Evolutionary conservation across 2,329 filamentous ascomycete species (phyloP).

Genomic region (Exophiala mesophila): DNA sequence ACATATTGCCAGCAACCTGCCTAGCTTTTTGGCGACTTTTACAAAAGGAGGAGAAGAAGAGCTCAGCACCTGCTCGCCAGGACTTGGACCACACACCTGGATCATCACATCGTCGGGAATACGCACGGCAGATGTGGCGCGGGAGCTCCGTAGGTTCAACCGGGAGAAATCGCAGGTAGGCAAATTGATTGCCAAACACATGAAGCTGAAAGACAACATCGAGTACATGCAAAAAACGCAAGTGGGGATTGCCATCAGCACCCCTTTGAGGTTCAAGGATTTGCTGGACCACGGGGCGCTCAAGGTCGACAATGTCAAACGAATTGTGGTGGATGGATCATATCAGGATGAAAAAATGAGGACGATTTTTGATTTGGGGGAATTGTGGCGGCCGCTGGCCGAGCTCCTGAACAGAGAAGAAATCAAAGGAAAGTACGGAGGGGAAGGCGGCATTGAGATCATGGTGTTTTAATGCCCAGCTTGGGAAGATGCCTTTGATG

Average conservation of each 20-base stretch:
- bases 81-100: slow-evolving; percentile 76
- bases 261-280: slow-evolving; percentile 75
- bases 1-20: slow-evolving; percentile 66
- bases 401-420: slow-evolving; percentile 66
- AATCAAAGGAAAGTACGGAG: slow-evolving; percentile 39
- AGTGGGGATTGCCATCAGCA: slow-evolving; percentile 86
- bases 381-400: slow-evolving; percentile 76
- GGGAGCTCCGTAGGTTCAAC: slow-evolving; percentile 27
- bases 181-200: slow-evolving; percentile 97
- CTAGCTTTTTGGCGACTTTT: slow-evolving; percentile 67
- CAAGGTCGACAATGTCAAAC: slow-evolving; percentile 64
- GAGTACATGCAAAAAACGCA: slow-evolving; percentile 63
- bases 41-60: slow-evolving; percentile 51
- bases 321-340: slow-evolving; percentile 83
- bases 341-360: slow-evolving; percentile 94
- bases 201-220: slow-evolving; percentile 85
- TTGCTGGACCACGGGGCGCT: slow-evolving; percentile 78
- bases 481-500: no score
- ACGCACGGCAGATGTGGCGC: slow-evolving; percentile 77
- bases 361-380: slow-evolving; percentile 91
- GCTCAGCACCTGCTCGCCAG: slow-evolving; percentile 62
- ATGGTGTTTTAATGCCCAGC: slow-evolving; percentile 19
- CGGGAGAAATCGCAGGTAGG: slow-evolving; percentile 65
- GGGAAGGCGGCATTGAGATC: slow-evolving; percentile 15
- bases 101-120: slow-evolving; percentile 81